phyloP scores from a whole-genome alignment of 441 rosid genomes.

The Breynia disticha region DNA sequence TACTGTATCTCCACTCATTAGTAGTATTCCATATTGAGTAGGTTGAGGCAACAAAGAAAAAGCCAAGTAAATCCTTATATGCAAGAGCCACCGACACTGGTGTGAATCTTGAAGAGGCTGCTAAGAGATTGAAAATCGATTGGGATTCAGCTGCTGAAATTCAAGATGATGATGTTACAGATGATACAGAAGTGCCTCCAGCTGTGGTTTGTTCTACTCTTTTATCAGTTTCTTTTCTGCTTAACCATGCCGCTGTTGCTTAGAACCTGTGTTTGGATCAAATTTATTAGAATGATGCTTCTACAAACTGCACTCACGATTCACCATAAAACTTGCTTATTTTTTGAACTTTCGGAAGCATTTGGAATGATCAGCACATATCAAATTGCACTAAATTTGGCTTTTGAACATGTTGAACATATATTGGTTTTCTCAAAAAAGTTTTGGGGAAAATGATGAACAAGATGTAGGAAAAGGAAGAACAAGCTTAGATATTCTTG shows the following conservation, averaged over 20 bases:
- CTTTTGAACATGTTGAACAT: neutral
- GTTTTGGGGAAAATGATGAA: no score
- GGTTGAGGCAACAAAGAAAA: conserved; percentile 58
- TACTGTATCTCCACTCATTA: neutral
- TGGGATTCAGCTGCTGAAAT: conserved; percentile 96
- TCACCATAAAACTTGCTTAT: no score
- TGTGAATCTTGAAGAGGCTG: conserved; percentile 60
- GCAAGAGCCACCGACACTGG: conserved; percentile 89
- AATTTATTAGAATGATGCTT: no score
- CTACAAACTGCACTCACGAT: no score
- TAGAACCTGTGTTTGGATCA: no score
- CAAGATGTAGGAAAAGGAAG: neutral
- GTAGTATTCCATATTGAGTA: conserved; percentile 16
- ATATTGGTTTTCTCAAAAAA: neutral
- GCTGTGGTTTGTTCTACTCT: conserved; percentile 57
- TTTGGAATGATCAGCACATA: neutral
- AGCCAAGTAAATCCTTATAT: conserved; percentile 59
- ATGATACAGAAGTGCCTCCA: conserved; percentile 59
- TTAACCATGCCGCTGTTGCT: neutral
- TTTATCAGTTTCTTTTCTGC: neutral
- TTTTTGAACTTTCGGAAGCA: no score
- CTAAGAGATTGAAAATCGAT: conserved; percentile 75
- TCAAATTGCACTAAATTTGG: neutral
- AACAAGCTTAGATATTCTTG: neutral
- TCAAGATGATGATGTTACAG: conserved; percentile 40